Evolutionary conservation across 495 filamentous ascomycete genomes (phyloP), one percentile per base, ranked within the genome.

Genomic region (Lasiosphaeria miniovina): DNA sequence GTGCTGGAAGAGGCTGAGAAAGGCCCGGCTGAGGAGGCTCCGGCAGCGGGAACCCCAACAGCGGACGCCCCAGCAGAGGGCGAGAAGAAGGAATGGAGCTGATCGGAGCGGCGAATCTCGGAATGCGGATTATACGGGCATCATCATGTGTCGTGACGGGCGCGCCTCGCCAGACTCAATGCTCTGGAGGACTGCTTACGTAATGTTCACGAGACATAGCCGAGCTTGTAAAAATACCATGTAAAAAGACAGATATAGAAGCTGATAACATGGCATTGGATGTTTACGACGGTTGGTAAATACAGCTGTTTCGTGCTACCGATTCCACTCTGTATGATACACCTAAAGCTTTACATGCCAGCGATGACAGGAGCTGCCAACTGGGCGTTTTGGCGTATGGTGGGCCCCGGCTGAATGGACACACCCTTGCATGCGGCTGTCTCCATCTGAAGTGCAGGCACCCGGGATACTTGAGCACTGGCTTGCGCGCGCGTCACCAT

Each of bases 1-100:
- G 86, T 87, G 70, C 74, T 97, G 73, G 89, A 95, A 69, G 90
- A 93, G 61, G 88, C 89, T 65, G 75, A 77, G 65, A 83, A 81
- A 61, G 76, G 24, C 24, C 24, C 24, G 24, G 24, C 24, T 24
- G 24, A 24, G 24, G 24, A 24, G 24, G 24, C 24, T 24, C 24
- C 24, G 24, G 24, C 24, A 24, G 24, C 24, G 24, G 24, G 2
- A 24, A 24, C 24, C 24, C 2, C 24, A 24, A 24, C 70, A 24
- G 72, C 59, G 35, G 59, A 54, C 9, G 61, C 56, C 11, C 67
- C 68, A 38, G 68, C 74, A 41, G 71, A 73, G 55, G 68, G 36
- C 9, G 68, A 69, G 56, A 64, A 68, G 61, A 72, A 70, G 54
- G 71, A 74, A 53, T 49, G 65, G 36, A 75, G 66, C 57, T 65